A percentile compares a stretch with the other conserved stretches of the same genome.
phyloP scores from a whole-genome alignment of 1,284 basidiomycete species.

The Entoloma clypeatum region DNA sequence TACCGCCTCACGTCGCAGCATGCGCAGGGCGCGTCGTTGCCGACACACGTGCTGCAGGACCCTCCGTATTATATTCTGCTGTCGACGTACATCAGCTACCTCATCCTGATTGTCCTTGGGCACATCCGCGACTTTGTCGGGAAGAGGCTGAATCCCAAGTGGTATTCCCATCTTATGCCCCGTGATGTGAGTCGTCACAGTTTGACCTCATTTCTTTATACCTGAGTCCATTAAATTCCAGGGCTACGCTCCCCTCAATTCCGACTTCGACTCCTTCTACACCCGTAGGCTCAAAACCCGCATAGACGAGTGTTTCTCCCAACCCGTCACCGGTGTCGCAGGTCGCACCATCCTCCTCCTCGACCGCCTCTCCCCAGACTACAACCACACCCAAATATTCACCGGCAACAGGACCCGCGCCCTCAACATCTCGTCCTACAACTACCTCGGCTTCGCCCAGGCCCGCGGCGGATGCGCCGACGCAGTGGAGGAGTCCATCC shows the following conservation, averaged over 20 bases:
- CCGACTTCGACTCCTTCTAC: constrained; percentile 99
- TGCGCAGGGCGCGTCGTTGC: constrained; percentile 44
- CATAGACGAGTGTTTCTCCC: constrained; percentile 94
- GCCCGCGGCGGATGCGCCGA: constrained; percentile 92
- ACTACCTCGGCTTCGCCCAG: constrained; percentile 98
- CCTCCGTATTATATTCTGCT: constrained; percentile 90
- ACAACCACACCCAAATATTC: constrained; percentile 76
- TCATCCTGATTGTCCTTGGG: constrained; percentile 85
- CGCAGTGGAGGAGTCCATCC: constrained; percentile 80
- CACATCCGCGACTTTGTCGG: constrained; percentile 96
- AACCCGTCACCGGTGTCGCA: constrained; percentile 92
- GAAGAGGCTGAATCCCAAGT: constrained; percentile 72
- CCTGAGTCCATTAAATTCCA: constrained; percentile 29
- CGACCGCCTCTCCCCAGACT: constrained; percentile 83
- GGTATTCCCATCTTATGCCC: constrained; percentile 82
- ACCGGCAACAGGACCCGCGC: constrained; percentile 84
- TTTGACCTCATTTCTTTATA: constrained; percentile 1
- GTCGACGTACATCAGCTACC: constrained; percentile 89
- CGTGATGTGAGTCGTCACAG: constrained; percentile 61
- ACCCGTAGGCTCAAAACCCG: constrained; percentile 92
- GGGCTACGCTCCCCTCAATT: constrained; percentile 96
- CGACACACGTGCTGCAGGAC: constrained; percentile 61
- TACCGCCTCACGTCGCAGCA: constrained; percentile 71
- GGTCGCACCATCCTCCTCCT: constrained; percentile 89
- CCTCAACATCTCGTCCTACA: constrained; percentile 98